Percentiles rank a stretch among this genome's conserved stretches.
Conservation (phyloP, 306 rosid species). For the Comarum palustre region DNA sequence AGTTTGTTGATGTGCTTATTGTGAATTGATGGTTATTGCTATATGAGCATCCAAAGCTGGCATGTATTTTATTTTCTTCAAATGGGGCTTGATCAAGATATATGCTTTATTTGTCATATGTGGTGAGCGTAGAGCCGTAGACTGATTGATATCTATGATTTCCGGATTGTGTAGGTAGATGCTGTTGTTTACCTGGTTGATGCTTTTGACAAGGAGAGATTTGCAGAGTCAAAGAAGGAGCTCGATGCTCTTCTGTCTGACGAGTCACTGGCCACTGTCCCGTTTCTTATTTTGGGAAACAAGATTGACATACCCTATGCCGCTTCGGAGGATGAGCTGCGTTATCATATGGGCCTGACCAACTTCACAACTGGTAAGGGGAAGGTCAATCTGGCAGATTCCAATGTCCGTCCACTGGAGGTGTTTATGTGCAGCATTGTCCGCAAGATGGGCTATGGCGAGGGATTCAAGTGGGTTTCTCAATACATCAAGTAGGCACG, state of each 20-base stretch:
- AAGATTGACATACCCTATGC: conserved; percentile 79
- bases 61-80: neutral
- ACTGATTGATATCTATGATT: neutral
- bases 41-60: neutral
- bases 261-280: conserved; percentile 56
- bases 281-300: conserved; percentile 78
- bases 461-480: conserved; percentile 82
- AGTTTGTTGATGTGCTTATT: neutral
- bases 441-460: conserved; percentile 88
- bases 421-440: conserved; percentile 93
- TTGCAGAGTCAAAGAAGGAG: conserved; percentile 68
- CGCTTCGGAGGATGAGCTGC: conserved; percentile 74
- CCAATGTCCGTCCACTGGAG: conserved; percentile 70
- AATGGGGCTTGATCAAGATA: too few species aligned
- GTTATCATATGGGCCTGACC: conserved; percentile 55
- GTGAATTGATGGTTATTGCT: neutral
- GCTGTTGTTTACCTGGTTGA: conserved; percentile 79
- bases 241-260: conserved; percentile 76
- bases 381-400: conserved; percentile 52
- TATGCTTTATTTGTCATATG: neutral
- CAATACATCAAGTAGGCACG: conserved; percentile 67
- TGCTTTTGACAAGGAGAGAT: conserved; percentile 66
- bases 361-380: conserved; percentile 84
- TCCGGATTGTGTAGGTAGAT: conserved; percentile 53
- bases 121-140: neutral